Percentiles rank a stretch among this genome's conserved stretches.
Evolutionary conservation across 148 eudicot species (phyloP).

Genomic region (Tetragonia tetragonoides): DNA sequence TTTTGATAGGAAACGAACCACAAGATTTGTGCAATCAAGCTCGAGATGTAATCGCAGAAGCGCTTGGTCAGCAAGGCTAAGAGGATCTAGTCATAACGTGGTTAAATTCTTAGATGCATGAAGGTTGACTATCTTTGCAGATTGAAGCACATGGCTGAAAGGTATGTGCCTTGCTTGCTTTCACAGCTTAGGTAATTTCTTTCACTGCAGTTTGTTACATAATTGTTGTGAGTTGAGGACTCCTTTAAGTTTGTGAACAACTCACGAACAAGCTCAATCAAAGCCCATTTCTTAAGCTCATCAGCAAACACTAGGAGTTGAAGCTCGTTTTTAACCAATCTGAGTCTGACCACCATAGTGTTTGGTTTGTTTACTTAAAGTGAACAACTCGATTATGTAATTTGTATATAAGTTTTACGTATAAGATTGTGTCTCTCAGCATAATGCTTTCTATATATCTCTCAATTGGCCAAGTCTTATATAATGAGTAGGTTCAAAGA

Average conservation of each 20-base stretch:
- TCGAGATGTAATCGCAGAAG: constrained; percentile 54
- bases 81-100: not conserved
- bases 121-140: not conserved
- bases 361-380: not conserved
- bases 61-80: constrained; percentile 47
- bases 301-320: too few species aligned
- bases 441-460: too few species aligned
- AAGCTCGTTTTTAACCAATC: too few species aligned
- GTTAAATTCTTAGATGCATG: not conserved
- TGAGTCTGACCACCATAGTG: not conserved
- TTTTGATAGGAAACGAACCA: constrained; percentile 60
- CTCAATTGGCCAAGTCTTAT: too few species aligned
- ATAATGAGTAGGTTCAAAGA: too few species aligned
- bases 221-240: not conserved
- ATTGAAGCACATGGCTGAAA: not conserved
- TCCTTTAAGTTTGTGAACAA: not conserved
- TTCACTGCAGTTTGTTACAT: not conserved
- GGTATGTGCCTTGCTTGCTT: constrained; percentile 20
- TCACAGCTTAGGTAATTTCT: not conserved
- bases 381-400: not conserved
- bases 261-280: not conserved
- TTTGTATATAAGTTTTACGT: not conserved
- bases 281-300: not conserved
- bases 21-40: constrained; percentile 66
- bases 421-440: too few species aligned